These are phyloP conservation scores for Gaillardinia entomophila DNA, from an alignment of 805 yeast genomes.

Conservation along the genomic window DNA sequence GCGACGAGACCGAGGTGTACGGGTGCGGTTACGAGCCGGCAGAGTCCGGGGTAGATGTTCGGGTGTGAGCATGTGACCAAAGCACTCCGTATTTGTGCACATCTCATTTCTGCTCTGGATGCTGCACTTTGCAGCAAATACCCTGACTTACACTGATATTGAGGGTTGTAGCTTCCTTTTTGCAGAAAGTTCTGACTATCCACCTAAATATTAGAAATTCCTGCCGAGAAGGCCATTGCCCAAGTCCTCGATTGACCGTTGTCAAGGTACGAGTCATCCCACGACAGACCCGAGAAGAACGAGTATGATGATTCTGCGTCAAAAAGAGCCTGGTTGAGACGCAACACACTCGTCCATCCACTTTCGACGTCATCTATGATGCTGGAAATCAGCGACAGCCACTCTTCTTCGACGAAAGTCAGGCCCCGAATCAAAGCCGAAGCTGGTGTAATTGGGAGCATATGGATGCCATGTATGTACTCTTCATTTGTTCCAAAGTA, in stretches of 20 bases:
- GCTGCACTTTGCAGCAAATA: too few species aligned
- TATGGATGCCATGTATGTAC: slow-evolving; percentile 11
- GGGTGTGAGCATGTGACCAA: too few species aligned
- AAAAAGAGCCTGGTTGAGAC: slow-evolving; percentile 2
- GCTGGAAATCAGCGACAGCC: background rate
- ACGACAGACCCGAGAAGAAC: background rate
- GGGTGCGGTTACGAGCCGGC: too few species aligned
- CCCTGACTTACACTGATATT: too few species aligned
- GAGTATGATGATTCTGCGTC: slow-evolving; percentile 1
- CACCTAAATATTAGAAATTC: too few species aligned
- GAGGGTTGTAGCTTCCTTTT: too few species aligned
- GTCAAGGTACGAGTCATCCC: slow-evolving; percentile 1
- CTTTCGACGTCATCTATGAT: background rate
- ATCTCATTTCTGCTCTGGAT: too few species aligned
- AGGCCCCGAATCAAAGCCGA: slow-evolving; percentile 6
- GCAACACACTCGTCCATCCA: slow-evolving; percentile 3
- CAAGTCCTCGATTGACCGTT: slow-evolving; percentile 2
- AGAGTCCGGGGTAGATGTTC: too few species aligned
- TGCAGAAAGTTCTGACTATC: too few species aligned
- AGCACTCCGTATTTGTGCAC: too few species aligned
- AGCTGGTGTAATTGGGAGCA: slow-evolving; percentile 11
- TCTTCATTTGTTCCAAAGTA: slow-evolving; percentile 6
- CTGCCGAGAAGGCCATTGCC: slow-evolving; percentile 2
- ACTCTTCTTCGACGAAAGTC: slow-evolving; percentile 5
- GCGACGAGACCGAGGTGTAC: too few species aligned